Conservation (phyloP, 78 protist species). For the Salpingoeca rosetta region DNA sequence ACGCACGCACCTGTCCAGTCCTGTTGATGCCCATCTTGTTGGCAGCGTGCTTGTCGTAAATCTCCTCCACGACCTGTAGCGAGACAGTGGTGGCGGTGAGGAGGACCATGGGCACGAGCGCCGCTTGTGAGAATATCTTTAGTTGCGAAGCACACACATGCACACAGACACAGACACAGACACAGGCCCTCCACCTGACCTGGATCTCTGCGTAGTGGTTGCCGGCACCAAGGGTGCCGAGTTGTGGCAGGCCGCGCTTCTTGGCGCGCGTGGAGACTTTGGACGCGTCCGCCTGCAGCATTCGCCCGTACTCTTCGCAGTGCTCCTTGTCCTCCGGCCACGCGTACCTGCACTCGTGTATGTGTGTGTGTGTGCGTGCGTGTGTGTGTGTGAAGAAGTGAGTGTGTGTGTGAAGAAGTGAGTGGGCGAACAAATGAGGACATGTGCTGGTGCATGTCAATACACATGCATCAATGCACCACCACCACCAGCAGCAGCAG, state of each 20-base stretch:
- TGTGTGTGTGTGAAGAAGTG: too few species aligned
- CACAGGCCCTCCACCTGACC: too few species aligned
- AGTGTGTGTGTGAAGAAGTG: background rate
- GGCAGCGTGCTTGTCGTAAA: slow-evolving; percentile 76
- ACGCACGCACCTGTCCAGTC: slow-evolving; percentile 24
- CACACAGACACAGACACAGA: too few species aligned
- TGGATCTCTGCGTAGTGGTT: slow-evolving; percentile 77
- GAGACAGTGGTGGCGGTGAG: too few species aligned
- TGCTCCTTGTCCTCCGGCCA: slow-evolving; percentile 95
- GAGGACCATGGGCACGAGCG: too few species aligned
- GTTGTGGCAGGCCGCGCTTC: slow-evolving; percentile 84
- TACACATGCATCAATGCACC: background rate
- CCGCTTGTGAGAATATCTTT: too few species aligned
- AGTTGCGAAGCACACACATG: too few species aligned
- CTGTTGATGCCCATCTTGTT: slow-evolving; percentile 77
- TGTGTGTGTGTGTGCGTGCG: background rate
- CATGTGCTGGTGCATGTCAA: background rate
- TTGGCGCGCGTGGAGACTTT: slow-evolving; percentile 73
- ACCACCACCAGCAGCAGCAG: too few species aligned
- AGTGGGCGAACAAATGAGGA: background rate
- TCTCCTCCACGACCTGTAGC: slow-evolving; percentile 82
- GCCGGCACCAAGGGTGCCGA: slow-evolving; percentile 90
- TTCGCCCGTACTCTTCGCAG: slow-evolving; percentile 89
- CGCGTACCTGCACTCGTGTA: slow-evolving; percentile 59
- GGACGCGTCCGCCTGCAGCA: slow-evolving; percentile 73